These are phyloP conservation scores for Aspergillus sp. DNA, from an alignment of 2,329 filamentous ascomycete species.

Conservation along the genomic window DNA sequence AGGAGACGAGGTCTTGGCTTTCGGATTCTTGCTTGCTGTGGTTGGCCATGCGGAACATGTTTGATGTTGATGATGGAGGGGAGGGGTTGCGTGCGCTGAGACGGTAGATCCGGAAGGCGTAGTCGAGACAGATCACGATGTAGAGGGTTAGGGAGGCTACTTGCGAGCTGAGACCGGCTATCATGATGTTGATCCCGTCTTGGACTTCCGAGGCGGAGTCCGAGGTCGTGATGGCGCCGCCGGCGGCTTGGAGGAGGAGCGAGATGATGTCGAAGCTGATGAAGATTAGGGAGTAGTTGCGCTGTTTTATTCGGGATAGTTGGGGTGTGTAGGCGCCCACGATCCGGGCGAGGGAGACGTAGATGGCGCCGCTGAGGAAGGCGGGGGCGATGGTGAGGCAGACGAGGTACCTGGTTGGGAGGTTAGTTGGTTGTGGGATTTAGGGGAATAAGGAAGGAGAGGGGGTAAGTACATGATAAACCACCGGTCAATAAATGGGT, in stretches of 20 bases:
- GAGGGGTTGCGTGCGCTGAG: background rate
- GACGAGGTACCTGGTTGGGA: constrained; percentile 6
- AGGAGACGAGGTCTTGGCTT: background rate
- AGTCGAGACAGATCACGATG: constrained; percentile 17
- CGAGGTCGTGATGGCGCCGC: constrained; percentile 52
- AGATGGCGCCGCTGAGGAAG: constrained; percentile 10
- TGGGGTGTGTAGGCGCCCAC: constrained; percentile 16
- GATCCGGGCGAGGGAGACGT: constrained; percentile 15
- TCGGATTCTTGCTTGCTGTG: background rate
- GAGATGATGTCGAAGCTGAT: constrained; percentile 61
- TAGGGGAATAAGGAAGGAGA: too few relatives aligned
- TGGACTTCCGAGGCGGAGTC: background rate
- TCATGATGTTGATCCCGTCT: constrained; percentile 24
- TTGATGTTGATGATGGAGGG: background rate
- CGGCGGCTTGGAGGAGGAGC: constrained; percentile 57
- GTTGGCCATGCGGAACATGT: background rate
- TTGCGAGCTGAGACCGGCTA: constrained; percentile 11
- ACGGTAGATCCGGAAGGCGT: constrained; percentile 11
- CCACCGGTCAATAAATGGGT: constrained; percentile 6
- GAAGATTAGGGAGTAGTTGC: constrained; percentile 41
- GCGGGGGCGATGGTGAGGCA: constrained; percentile 11
- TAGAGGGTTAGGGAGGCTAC: constrained; percentile 21
- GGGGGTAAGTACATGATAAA: background rate
- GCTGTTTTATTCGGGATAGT: constrained; percentile 9
- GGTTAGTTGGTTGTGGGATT: too few relatives aligned